Evolutionary conservation across 805 yeast species (phyloP).

Genomic region (Candida incommunis): DNA sequence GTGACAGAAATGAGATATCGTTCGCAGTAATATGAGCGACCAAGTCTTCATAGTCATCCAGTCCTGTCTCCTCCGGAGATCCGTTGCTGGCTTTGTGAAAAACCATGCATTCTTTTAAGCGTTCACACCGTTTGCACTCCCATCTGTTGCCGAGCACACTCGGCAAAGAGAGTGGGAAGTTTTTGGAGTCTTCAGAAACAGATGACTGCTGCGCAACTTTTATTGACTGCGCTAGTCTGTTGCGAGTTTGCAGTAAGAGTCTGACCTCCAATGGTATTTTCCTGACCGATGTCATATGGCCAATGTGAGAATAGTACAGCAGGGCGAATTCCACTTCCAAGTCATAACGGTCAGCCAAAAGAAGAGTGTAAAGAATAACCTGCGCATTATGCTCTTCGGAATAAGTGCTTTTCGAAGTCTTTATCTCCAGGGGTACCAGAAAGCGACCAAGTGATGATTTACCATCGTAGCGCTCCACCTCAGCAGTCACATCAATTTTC

Average conservation of each 20-base stretch:
- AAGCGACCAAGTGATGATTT: constrained; percentile 26
- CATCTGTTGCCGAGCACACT: constrained; percentile 7
- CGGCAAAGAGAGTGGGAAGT: neutral
- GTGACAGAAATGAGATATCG: constrained; percentile 43
- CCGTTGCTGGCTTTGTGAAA: constrained; percentile 37
- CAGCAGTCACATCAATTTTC: constrained; percentile 74
- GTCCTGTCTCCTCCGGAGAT: constrained; percentile 42
- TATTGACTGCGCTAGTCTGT: constrained; percentile 46
- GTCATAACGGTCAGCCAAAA: constrained; percentile 69
- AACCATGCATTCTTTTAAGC: constrained; percentile 48
- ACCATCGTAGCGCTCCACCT: constrained; percentile 32
- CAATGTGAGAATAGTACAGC: constrained; percentile 58
- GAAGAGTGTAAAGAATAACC: constrained; percentile 63
- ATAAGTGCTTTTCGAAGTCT: constrained; percentile 54
- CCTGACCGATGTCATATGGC: constrained; percentile 40
- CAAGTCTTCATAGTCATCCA: constrained; percentile 32
- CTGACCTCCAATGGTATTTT: constrained; percentile 43
- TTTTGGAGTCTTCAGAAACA: neutral
- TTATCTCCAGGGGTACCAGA: constrained; percentile 75
- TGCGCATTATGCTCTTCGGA: constrained; percentile 66
- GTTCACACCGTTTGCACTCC: constrained; percentile 38
- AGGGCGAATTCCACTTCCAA: constrained; percentile 50
- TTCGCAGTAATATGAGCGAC: constrained; percentile 36
- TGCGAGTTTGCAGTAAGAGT: constrained; percentile 58
- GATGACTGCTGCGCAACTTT: constrained; percentile 12